Base-by-base conservation (phyloP, 345 rosid genomes). In the Gossypium anomalum region DNA sequence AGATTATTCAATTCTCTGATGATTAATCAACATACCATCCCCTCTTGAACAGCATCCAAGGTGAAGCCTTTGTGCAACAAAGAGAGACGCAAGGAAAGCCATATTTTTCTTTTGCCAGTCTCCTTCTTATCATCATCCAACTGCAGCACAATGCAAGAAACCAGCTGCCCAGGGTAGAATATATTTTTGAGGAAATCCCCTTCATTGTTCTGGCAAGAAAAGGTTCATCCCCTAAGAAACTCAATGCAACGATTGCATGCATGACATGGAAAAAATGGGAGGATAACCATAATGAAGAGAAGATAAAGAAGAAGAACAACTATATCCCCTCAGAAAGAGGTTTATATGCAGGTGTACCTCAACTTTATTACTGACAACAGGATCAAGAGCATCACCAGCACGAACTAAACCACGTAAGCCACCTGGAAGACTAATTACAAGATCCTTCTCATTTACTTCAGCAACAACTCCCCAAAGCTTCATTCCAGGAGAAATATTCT, bases 401-500 rank as follows among this genome's bases (percentile, higher is more conserved):
- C 98, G 98, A 52, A 90, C 97, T 83, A 95, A 85, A 69, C 98
- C 99, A 73, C 93, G 96, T 75, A 95, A 81, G 16, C 98, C 97
- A 15, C 99, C 94, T 9, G 99, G 98, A 77, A 95, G 94, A 82
- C 89, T 83, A 75, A 95, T 72, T 19, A 90, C 93, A 71, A 95
- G 92, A 78, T 95, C 98, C 82, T 95, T 95, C 82, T 87, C 91
- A 80, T 93, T 93, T 72, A 95, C 92, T 88, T 95, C 99, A 58
- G 89, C 79, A 79, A 95, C 84, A 80, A 95, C 91, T 80, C 99
- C 99, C 89, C 87, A 91, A 38, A 95, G 92, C 88, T 90, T 95
- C 99, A 95, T 91, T 80, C 97, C 98, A 9, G 92, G 90, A 76
- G 88, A 82, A 70, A 95, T 87, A 85, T 95, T 95, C 99, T 95